Conservation (phyloP, 257 asterid genomes). For the Eucommia ulmoides region DNA sequence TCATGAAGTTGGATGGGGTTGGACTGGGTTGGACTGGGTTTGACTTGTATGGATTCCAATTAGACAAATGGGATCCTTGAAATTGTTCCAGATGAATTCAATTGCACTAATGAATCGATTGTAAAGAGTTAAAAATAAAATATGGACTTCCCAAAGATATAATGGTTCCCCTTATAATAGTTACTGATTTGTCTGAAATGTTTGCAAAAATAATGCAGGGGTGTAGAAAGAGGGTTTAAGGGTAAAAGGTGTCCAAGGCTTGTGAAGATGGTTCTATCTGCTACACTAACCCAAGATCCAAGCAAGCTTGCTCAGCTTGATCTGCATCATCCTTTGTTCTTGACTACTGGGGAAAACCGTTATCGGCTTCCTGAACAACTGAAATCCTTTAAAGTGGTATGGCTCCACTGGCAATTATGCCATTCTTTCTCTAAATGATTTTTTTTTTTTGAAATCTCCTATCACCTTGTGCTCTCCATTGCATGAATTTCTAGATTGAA, state of each 20-base stretch:
- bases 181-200: not conserved
- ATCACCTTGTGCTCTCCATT: constrained; percentile 4
- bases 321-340: constrained; percentile 76
- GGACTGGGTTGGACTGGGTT: not conserved
- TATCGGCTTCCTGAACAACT: constrained; percentile 73
- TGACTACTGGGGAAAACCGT: constrained; percentile 62
- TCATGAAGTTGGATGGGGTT: not conserved
- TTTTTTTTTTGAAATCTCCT: constrained; percentile 4
- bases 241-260: constrained; percentile 67
- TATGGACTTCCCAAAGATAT: too few relatives aligned
- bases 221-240: constrained; percentile 74
- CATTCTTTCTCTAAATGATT: not conserved
- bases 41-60: not conserved
- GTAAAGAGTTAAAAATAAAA: too few relatives aligned
- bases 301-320: constrained; percentile 85
- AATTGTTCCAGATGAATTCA: too few relatives aligned
- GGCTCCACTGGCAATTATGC: not conserved
- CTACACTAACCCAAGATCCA: constrained; percentile 94
- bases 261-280: constrained; percentile 77
- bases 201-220: constrained; percentile 31
- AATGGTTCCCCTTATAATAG: not conserved
- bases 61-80: too few relatives aligned
- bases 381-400: constrained; percentile 66
- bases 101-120: too few relatives aligned
- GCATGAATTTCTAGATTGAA: not conserved